Conservation (phyloP, 1,139 yeast species). For the Pichia sp. region DNA sequence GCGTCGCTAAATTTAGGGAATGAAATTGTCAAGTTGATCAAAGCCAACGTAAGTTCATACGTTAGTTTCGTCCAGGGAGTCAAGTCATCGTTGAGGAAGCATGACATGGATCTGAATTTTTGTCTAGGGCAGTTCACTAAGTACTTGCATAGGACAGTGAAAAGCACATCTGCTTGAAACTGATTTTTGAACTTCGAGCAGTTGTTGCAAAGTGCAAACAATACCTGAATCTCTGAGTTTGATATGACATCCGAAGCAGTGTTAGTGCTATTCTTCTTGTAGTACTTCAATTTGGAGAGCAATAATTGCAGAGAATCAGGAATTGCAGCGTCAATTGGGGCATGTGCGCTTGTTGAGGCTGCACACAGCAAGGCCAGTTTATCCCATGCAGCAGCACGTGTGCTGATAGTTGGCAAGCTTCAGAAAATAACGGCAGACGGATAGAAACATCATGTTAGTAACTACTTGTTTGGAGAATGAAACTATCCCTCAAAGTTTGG, state of each 20-base stretch:
- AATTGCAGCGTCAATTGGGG: conserved; percentile 22
- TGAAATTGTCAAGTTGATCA: conserved; percentile 35
- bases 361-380: conserved; percentile 42
- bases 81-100: conserved; percentile 29
- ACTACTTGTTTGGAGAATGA: not conserved
- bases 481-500: no score
- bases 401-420: conserved; percentile 29
- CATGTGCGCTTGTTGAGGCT: conserved; percentile 14
- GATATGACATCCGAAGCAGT: not conserved
- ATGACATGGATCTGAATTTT: conserved; percentile 23
- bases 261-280: conserved; percentile 29
- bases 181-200: conserved; percentile 40
- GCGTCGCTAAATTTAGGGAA: conserved; percentile 30
- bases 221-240: conserved; percentile 57
- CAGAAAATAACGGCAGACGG: not conserved
- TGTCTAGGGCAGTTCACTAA: conserved; percentile 58
- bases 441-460: conserved; percentile 2
- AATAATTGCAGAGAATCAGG: conserved; percentile 32
- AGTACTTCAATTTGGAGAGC: conserved; percentile 30
- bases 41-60: conserved; percentile 30
- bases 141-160: conserved; percentile 53
- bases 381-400: conserved; percentile 59
- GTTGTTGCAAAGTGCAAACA: conserved; percentile 61
- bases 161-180: conserved; percentile 47
- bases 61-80: conserved; percentile 32